Conservation (phyloP, 306 rosid genomes). For the Chamaecrista fasciculata region DNA sequence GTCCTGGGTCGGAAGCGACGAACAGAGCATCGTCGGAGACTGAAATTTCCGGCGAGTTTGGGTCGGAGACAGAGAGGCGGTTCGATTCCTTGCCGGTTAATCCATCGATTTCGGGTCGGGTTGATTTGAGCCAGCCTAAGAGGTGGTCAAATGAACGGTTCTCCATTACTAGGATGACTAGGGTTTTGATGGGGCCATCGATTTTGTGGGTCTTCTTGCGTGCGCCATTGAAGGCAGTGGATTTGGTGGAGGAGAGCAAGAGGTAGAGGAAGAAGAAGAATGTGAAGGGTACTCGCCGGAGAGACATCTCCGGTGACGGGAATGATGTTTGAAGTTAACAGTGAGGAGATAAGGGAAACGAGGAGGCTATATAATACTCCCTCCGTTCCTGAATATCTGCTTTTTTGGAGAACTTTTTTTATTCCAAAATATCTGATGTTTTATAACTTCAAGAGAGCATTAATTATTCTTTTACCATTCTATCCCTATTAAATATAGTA, state of each 20-base stretch:
- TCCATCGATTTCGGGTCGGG: slow-evolving; percentile 82
- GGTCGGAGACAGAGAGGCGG: slow-evolving; percentile 41
- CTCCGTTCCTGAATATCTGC: too few relatives aligned
- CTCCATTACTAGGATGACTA: slow-evolving; percentile 82
- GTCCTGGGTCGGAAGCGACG: slow-evolving; percentile 79
- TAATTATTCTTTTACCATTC: too few relatives aligned
- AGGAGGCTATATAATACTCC: too few relatives aligned
- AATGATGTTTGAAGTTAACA: neutral
- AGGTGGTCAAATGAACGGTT: slow-evolving; percentile 96
- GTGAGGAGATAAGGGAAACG: too few relatives aligned
- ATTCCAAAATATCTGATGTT: too few relatives aligned
- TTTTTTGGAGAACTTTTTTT: too few relatives aligned
- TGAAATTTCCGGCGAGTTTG: slow-evolving; percentile 36
- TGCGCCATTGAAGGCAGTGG: slow-evolving; percentile 4
- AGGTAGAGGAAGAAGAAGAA: slow-evolving; percentile 39
- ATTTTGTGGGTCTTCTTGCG: slow-evolving; percentile 45
- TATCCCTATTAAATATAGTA: too few relatives aligned
- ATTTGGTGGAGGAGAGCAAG: slow-evolving; percentile 41
- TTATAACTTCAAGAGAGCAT: too few relatives aligned
- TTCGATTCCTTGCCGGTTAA: slow-evolving; percentile 67
- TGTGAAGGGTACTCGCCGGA: slow-evolving; percentile 36
- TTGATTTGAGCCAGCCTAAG: slow-evolving; percentile 73
- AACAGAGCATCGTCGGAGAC: slow-evolving; percentile 67
- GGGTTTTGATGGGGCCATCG: slow-evolving; percentile 73
- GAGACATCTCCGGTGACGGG: slow-evolving; percentile 53